phyloP scores from a whole-genome alignment of 495 filamentous ascomycete genomes.

The Terfezia claveryi region DNA sequence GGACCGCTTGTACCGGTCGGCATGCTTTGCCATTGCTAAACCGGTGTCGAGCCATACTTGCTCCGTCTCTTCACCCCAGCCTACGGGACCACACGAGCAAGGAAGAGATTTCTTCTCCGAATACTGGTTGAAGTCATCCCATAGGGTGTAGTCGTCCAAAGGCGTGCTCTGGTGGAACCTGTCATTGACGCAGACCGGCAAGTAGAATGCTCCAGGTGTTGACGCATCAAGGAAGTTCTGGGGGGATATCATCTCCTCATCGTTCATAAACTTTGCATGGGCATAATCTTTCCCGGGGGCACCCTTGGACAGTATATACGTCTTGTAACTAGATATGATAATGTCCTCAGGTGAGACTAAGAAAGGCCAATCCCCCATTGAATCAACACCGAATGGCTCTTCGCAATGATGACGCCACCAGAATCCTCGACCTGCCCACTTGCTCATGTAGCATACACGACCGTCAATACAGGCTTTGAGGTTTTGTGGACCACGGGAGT shows the following conservation, averaged over 20 bases:
- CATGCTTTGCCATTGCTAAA: slow-evolving; percentile 4
- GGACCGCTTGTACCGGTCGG: neutral
- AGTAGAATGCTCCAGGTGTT: slow-evolving; percentile 5
- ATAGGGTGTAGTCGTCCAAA: neutral
- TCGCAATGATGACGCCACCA: slow-evolving; percentile 7
- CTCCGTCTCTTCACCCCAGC: slow-evolving; percentile 7
- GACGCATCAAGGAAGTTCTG: slow-evolving; percentile 4
- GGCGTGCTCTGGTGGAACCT: neutral
- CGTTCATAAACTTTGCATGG: neutral
- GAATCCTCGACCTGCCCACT: slow-evolving; percentile 3
- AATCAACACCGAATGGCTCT: slow-evolving; percentile 9
- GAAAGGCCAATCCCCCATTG: slow-evolving; percentile 5
- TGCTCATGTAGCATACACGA: slow-evolving; percentile 12
- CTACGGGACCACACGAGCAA: slow-evolving; percentile 5
- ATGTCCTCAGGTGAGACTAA: slow-evolving; percentile 6
- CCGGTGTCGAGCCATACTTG: slow-evolving; percentile 7
- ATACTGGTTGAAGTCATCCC: slow-evolving; percentile 6
- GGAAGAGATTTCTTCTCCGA: slow-evolving; percentile 11
- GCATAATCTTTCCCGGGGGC: neutral
- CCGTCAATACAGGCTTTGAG: slow-evolving; percentile 12
- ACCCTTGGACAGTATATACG: neutral
- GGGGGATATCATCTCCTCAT: neutral
- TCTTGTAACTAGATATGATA: neutral
- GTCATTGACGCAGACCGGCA: slow-evolving; percentile 11
- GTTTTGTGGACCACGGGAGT: slow-evolving; percentile 10